phyloP scores from a whole-genome alignment of 305 asterid species.

The Withania somnifera region DNA sequence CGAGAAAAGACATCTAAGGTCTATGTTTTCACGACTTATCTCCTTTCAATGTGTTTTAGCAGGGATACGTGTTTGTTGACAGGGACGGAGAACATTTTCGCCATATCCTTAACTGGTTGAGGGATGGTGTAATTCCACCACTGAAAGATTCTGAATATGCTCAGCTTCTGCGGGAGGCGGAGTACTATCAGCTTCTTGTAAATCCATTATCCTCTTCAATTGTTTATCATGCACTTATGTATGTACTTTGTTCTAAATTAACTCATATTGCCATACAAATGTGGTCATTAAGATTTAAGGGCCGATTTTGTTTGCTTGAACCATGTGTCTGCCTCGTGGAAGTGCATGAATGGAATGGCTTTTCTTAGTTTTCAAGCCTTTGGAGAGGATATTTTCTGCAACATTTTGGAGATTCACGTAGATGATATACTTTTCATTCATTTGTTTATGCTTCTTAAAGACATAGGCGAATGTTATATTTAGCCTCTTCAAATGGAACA shows the following conservation, averaged over 20 bases:
- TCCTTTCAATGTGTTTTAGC: constrained; percentile 20
- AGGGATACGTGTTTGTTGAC: constrained; percentile 83
- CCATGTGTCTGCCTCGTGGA: background rate
- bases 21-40: background rate
- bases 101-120: constrained; percentile 85
- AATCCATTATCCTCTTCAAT: constrained; percentile 16
- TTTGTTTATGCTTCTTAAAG: background rate
- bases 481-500: background rate
- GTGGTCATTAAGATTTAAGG: background rate
- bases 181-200: constrained; percentile 87
- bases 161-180: constrained; percentile 81
- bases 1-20: background rate
- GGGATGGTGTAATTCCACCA: constrained; percentile 76
- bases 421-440: background rate
- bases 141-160: constrained; percentile 54
- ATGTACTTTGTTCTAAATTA: background rate
- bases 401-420: background rate
- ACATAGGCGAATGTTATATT: background rate
- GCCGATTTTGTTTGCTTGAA: constrained; percentile 1
- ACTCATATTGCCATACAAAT: background rate
- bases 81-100: constrained; percentile 92
- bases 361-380: background rate
- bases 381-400: background rate
- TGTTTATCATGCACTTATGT: background rate
- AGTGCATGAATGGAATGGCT: background rate